Conservation (phyloP, 768 basidiomycete genomes). For the Sporobolomyces phaffii region DNA sequence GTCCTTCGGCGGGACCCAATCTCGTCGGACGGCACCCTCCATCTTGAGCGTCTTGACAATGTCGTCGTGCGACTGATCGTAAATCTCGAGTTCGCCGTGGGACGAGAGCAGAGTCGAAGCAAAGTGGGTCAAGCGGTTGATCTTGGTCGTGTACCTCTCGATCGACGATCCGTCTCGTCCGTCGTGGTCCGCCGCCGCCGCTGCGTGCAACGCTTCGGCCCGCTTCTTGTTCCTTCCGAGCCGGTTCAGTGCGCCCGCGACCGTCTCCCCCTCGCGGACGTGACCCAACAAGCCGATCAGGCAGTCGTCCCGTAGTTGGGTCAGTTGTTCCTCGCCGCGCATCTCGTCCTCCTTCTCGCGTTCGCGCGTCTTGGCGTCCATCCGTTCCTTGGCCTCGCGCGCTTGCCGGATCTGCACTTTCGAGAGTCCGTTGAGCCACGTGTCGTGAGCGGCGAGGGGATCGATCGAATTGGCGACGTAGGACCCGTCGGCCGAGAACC, state of each 20-base stretch:
- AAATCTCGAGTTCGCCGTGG: conserved; percentile 76
- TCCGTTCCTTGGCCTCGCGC: conserved; percentile 64
- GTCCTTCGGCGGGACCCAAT: conserved; percentile 72
- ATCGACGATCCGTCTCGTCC: conserved; percentile 44
- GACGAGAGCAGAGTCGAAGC: conserved; percentile 76
- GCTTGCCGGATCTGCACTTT: conserved; percentile 81
- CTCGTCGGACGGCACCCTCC: conserved; percentile 61
- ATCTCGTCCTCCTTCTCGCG: conserved; percentile 61
- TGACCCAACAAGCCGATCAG: conserved; percentile 57
- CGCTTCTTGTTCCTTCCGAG: conserved; percentile 54
- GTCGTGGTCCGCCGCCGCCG: conserved; percentile 39
- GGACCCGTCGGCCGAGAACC: conserved; percentile 83
- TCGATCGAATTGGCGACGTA: conserved; percentile 76
- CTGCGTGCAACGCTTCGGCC: conserved; percentile 39
- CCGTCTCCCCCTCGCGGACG: conserved; percentile 83
- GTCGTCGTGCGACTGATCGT: conserved; percentile 78
- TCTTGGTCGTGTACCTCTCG: conserved; percentile 47
- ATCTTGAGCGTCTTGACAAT: conserved; percentile 68
- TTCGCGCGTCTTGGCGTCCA: conserved; percentile 73
- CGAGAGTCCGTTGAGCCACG: conserved; percentile 84
- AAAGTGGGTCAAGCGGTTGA: conserved; percentile 74
- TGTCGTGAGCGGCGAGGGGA: conserved; percentile 83
- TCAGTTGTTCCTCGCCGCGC: conserved; percentile 47
- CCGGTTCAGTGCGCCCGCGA: conserved; percentile 80
- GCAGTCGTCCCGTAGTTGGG: conserved; percentile 51